Evolutionary conservation across 371 early-diverging fungal genomes (phyloP).

Genomic region (Synchytrium microbalum): DNA sequence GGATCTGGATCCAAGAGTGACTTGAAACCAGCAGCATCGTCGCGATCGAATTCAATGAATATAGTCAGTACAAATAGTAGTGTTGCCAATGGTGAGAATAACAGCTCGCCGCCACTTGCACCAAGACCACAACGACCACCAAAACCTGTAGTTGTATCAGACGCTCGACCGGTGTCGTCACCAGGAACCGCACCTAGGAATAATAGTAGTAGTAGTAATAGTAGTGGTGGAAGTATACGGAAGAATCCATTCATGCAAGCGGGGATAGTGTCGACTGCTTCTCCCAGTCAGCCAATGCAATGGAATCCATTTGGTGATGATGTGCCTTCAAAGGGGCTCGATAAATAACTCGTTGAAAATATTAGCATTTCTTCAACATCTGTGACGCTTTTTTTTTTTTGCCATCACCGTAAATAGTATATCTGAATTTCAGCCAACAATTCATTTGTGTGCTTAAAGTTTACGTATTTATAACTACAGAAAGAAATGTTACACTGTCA

Average conservation of each 20-base stretch:
- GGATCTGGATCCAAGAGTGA: neutral
- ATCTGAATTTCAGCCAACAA: too few species aligned
- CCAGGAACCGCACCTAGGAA: neutral
- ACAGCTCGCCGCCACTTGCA: neutral
- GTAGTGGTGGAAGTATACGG: neutral
- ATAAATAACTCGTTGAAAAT: too few species aligned
- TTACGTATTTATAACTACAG: too few species aligned
- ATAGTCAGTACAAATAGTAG: neutral
- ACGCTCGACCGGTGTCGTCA: neutral
- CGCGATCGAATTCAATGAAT: neutral
- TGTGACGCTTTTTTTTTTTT: too few species aligned
- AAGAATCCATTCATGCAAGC: neutral
- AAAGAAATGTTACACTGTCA: too few species aligned
- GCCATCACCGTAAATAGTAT: too few species aligned
- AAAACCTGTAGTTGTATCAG: neutral
- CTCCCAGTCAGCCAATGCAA: too few species aligned
- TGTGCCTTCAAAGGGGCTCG: too few species aligned
- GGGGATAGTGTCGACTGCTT: neutral
- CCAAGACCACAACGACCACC: neutral
- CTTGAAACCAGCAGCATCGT: neutral
- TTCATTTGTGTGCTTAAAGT: too few species aligned
- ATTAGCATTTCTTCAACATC: too few species aligned
- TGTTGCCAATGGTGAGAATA: neutral
- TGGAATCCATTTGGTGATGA: neutral
- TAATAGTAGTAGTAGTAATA: too few species aligned